Percentiles rank a stretch among this genome's conserved stretches.
These are phyloP conservation scores for Immersiella caudata DNA, from an alignment of 495 filamentous ascomycete genomes.

Conservation along the genomic window DNA sequence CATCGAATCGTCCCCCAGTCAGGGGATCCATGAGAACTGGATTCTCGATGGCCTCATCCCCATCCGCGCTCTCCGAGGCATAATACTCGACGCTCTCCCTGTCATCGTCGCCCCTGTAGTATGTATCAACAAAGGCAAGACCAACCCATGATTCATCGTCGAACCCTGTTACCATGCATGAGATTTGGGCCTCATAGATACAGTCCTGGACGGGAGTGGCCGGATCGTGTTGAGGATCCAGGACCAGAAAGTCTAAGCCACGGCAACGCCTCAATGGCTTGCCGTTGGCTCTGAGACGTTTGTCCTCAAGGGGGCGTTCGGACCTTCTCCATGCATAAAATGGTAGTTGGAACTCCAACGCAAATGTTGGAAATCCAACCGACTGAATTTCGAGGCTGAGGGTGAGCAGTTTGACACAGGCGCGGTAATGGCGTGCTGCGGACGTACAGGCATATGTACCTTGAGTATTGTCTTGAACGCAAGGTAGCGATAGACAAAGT, in stretches of 20 bases:
- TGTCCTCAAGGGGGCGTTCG: neutral
- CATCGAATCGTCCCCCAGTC: neutral
- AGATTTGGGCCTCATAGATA: neutral
- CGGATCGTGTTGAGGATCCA: neutral
- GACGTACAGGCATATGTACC: neutral
- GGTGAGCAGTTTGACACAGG: neutral
- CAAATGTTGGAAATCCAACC: neutral
- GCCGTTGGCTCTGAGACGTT: neutral
- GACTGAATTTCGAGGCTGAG: neutral
- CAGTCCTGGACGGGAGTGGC: neutral
- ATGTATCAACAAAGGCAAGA: neutral
- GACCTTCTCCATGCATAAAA: neutral
- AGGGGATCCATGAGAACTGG: neutral
- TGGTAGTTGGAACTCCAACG: neutral
- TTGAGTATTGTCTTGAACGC: neutral
- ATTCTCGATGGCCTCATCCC: neutral
- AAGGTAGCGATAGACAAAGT: neutral
- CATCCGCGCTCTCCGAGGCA: neutral
- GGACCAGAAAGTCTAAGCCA: neutral
- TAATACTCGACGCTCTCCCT: neutral
- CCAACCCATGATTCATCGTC: neutral
- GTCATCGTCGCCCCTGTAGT: neutral
- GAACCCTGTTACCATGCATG: neutral
- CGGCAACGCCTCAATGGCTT: neutral
- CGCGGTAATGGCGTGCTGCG: neutral